Percentiles rank a stretch among this genome's conserved stretches.
phyloP scores from a whole-genome alignment of 306 rosid species.

The Rosa lucieae region DNA sequence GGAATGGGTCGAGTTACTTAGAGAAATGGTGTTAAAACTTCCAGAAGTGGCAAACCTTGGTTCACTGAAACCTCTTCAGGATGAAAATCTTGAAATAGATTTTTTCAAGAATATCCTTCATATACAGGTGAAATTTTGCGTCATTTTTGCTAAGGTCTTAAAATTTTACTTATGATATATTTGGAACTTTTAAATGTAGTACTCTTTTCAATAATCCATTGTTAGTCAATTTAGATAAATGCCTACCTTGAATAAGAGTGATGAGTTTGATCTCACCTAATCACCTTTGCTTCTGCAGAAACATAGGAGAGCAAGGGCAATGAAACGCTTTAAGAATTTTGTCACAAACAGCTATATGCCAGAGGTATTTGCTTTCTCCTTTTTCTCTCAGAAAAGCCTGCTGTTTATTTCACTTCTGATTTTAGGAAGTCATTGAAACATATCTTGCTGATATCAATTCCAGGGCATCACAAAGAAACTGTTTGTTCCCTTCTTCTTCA shows the following conservation, averaged over 20 bases:
- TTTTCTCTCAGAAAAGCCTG: not conserved
- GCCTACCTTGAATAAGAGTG: not conserved
- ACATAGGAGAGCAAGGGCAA: conserved; percentile 79
- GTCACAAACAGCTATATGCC: conserved; percentile 46
- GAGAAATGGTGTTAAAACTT: conserved; percentile 79
- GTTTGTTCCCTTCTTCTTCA: conserved; percentile 77
- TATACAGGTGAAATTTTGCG: conserved; percentile 52
- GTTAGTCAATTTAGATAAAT: not conserved
- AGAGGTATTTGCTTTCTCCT: conserved; percentile 51
- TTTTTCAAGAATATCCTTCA: conserved; percentile 78
- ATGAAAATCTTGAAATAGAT: conserved; percentile 64
- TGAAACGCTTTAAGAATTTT: conserved; percentile 63
- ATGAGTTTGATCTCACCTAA: conserved; percentile 1
- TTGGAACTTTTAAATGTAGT: not conserved
- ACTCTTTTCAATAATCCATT: not conserved
- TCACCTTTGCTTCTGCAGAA: conserved; percentile 51
- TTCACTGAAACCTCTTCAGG: conserved; percentile 53
- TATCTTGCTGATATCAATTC: conserved; percentile 26
- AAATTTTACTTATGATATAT: not conserved
- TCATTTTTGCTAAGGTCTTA: not conserved
- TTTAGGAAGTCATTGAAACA: conserved; percentile 30
- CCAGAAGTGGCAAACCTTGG: conserved; percentile 61
- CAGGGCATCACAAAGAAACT: conserved; percentile 70
- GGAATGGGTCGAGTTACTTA: conserved; percentile 84
- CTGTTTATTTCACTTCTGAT: not conserved